A percentile compares a stretch with the other conserved stretches of the same genome.
Evolutionary conservation across 2,329 filamentous ascomycete species (phyloP).

Genomic region (Cryphonectria parasitica): DNA sequence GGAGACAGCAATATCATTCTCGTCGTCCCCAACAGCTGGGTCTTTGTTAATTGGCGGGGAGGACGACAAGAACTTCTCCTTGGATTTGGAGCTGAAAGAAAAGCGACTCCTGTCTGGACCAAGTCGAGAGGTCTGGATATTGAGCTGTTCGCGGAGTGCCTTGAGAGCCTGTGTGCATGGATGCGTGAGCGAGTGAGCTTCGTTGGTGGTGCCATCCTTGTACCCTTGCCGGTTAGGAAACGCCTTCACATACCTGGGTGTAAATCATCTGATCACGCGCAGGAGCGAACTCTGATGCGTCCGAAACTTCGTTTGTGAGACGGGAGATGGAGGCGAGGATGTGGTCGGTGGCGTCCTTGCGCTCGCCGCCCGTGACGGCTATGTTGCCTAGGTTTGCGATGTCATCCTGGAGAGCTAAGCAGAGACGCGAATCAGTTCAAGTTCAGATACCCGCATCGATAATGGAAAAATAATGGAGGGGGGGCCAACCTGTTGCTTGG

Average conservation of each 20-base stretch:
- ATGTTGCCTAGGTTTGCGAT: conserved; percentile 70
- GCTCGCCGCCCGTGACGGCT: conserved; percentile 70
- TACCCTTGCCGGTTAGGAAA: not conserved
- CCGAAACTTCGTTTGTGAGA: conserved; percentile 82
- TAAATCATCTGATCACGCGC: conserved; percentile 90
- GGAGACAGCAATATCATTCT: conserved; percentile 30
- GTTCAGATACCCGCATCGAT: not conserved
- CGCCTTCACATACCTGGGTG: conserved; percentile 61
- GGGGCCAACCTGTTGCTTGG: conserved; percentile 57
- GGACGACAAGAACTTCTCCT: conserved; percentile 27
- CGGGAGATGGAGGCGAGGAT: conserved; percentile 79
- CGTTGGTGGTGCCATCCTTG: conserved; percentile 6
- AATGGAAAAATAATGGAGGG: conserved; percentile 11
- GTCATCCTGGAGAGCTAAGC: conserved; percentile 72
- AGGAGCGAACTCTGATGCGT: conserved; percentile 80
- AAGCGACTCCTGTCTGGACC: conserved; percentile 74
- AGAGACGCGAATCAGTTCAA: conserved; percentile 16
- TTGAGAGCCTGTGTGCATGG: conserved; percentile 68
- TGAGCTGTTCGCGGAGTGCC: conserved; percentile 76
- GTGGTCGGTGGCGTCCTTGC: conserved; percentile 79
- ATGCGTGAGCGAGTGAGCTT: conserved; percentile 7
- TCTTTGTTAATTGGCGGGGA: conserved; percentile 12
- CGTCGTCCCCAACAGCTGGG: conserved; percentile 20
- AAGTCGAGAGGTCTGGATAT: conserved; percentile 67
- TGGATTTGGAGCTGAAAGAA: conserved; percentile 65